phyloP scores from a whole-genome alignment of 805 yeast genomes.

The Pichia sporocuriosa region DNA sequence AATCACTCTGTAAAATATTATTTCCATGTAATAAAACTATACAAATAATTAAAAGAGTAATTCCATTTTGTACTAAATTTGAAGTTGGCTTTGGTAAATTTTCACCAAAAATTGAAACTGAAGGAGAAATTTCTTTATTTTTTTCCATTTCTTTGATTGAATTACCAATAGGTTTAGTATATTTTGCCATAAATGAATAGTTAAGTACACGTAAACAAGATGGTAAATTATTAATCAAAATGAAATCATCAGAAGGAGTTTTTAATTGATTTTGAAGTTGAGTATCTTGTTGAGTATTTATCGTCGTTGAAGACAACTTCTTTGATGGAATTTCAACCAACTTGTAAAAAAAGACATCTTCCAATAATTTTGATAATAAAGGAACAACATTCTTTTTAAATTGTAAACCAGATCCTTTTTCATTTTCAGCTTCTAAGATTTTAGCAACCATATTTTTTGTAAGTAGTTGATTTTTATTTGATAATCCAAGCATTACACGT shows the following conservation, averaged over 20 bases:
- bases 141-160: conserved; percentile 8
- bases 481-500: conserved; percentile 24
- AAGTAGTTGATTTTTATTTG: conserved; percentile 24
- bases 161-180: conserved; percentile 7
- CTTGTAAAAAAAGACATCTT: conserved; percentile 21
- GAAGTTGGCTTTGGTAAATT: conserved; percentile 23
- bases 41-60: conserved; percentile 22
- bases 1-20: conserved; percentile 23
- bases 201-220: conserved; percentile 19
- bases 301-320: background rate
- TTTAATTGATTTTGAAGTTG: background rate
- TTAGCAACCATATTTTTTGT: conserved; percentile 23
- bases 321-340: conserved; percentile 22
- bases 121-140: background rate
- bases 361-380: conserved; percentile 12
- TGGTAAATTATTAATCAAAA: conserved; percentile 21
- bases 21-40: conserved; percentile 24
- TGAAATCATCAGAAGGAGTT: conserved; percentile 18
- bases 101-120: conserved; percentile 12
- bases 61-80: conserved; percentile 22
- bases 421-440: conserved; percentile 25
- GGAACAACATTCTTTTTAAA: conserved; percentile 24
- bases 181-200: conserved; percentile 12
- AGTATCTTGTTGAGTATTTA: background rate
- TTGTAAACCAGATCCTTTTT: conserved; percentile 23